phyloP scores from a whole-genome alignment of 1,139 yeast species.

The Lodderomyces margitis region DNA sequence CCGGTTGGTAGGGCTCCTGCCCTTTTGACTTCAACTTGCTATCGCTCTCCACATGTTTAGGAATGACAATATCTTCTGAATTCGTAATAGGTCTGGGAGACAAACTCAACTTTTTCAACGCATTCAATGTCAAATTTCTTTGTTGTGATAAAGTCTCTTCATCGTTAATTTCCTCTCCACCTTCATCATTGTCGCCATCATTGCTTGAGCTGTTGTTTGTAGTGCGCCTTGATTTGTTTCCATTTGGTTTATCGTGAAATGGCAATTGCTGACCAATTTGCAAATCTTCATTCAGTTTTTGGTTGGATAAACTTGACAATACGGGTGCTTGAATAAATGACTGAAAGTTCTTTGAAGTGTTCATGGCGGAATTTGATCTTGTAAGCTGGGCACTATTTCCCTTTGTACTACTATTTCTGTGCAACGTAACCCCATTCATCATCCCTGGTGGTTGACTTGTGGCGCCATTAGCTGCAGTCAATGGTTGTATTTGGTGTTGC shows the following conservation, averaged over 20 bases:
- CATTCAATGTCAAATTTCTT: slow-evolving; percentile 44
- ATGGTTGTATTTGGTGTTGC: slow-evolving; percentile 22
- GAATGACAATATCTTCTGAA: slow-evolving; percentile 12
- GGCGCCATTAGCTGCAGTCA: slow-evolving; percentile 9
- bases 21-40: slow-evolving; percentile 9
- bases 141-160: slow-evolving; percentile 42
- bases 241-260: slow-evolving; percentile 26
- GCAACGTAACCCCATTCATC: slow-evolving; percentile 14
- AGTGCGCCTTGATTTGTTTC: slow-evolving; percentile 6
- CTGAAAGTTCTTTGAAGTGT: slow-evolving; percentile 38
- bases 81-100: slow-evolving; percentile 41
- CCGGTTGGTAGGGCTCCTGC: slow-evolving; percentile 48
- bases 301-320: slow-evolving; percentile 37
- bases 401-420: slow-evolving; percentile 26
- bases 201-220: slow-evolving; percentile 6
- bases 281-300: slow-evolving; percentile 29
- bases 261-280: slow-evolving; percentile 47
- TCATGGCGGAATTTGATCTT: slow-evolving; percentile 16
- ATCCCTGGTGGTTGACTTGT: slow-evolving; percentile 5
- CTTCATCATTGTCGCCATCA: slow-evolving; percentile 19
- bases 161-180: slow-evolving; percentile 26
- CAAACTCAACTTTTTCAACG: slow-evolving; percentile 44
- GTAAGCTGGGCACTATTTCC: slow-evolving; percentile 9
- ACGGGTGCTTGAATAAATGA: slow-evolving; percentile 51
- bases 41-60: slow-evolving; percentile 6